Conservation (phyloP, 176 grass and related monocot genomes). For the Panicum miliaceum region DNA sequence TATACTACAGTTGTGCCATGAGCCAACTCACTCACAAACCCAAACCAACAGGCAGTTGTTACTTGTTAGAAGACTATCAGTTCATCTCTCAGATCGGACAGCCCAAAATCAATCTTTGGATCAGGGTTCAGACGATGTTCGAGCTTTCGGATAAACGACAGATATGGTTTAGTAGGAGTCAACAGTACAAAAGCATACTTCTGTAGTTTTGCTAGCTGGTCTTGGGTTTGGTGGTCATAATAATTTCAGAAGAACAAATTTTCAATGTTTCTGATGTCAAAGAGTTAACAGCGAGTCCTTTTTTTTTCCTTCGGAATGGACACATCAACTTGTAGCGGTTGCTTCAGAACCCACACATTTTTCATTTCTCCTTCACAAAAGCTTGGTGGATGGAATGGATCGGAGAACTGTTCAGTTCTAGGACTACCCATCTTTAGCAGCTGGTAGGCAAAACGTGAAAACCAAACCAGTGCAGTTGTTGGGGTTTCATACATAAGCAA, state of each 20-base stretch:
- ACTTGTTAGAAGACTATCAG: not conserved
- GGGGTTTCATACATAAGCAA: slow-evolving; percentile 18
- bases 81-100: not conserved
- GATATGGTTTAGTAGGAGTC: not conserved
- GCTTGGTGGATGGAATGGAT: not conserved
- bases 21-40: not conserved
- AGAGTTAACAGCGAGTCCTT: not conserved
- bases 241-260: not conserved
- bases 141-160: not conserved
- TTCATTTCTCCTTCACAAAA: slow-evolving; percentile 1
- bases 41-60: not conserved
- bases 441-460: slow-evolving; percentile 31
- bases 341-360: slow-evolving; percentile 21
- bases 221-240: not conserved
- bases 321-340: not conserved
- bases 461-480: slow-evolving; percentile 33
- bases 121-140: not conserved
- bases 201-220: not conserved
- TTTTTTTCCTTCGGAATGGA: slow-evolving; percentile 14
- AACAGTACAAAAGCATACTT: not conserved
- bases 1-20: not conserved
- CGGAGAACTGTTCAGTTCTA: slow-evolving; percentile 12
- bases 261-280: not conserved
- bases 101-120: not conserved
- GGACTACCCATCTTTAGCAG: not conserved